Evolutionary conservation across 2,329 filamentous ascomycete species (phyloP), one percentile per base, ranked within the genome.

Genomic region (Coleophoma eucalyptorum): DNA sequence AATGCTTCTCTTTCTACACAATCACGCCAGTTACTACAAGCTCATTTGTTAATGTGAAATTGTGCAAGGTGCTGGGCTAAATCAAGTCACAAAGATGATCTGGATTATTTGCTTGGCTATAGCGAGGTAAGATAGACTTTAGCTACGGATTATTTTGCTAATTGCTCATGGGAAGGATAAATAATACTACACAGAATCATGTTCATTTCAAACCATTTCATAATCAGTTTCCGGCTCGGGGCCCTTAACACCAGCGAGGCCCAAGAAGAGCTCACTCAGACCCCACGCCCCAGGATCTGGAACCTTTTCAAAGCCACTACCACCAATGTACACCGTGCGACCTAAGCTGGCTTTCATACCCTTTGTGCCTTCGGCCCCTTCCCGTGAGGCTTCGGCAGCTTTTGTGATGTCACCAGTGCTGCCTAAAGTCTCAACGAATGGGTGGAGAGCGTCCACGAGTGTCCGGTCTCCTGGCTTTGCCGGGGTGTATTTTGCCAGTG

Each of bases 271-370:
- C 67, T 86, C 83, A 33, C 87, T 86, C 58, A 97, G 64, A 0
- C 82, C 83, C 75, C 78, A 85, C 15, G 83, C 83, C n/a, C 94
- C 94, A 52, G 87, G 87, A 71, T 90, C 87, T 16, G 87, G 86
- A 16, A 90, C 79, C 61, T 89, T 73, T 71, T 83, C 83, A 72
- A 78, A 92, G 15, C 87, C 87, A 65, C 75, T 80, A 55, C 87
- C 87, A 55, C 88, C 90, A 46, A 96, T 83, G 67, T 95, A 95
- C 11, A 94, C 90, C 2, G 87, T 83, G 52, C 90, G 75, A 7
- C 94, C 94, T 38, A 99, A 74, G 60, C 86, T 94, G 40, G 94
- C 90, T 67, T 87, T 83, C 92, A 99, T 97, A 20, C 87, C 88
- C 74, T 92, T 96, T 18, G 94, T 97, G 31, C 81, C 81, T 57